Percentiles rank a stretch among this genome's conserved stretches.
Conservation (phyloP, 1,139 yeast species). For the Arxiozyma heterogenica region DNA sequence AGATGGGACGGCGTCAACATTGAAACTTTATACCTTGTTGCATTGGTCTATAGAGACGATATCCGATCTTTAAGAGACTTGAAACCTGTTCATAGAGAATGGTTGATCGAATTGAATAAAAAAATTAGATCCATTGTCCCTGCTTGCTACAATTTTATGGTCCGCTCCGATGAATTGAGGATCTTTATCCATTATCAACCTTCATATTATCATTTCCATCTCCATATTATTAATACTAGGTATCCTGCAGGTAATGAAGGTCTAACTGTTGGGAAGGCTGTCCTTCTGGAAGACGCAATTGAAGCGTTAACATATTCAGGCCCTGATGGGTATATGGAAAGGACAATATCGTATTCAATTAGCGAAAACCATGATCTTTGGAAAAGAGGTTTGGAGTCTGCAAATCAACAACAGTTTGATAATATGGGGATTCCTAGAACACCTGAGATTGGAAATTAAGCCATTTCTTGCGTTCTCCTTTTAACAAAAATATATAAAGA, state of each 20-base stretch:
- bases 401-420: conserved; percentile 9
- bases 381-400: conserved; percentile 33
- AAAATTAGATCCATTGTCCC: conserved; percentile 43
- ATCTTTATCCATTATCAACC: conserved; percentile 89
- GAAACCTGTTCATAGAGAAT: conserved; percentile 43
- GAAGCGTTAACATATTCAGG: conserved; percentile 55
- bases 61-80: background rate
- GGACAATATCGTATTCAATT: conserved; percentile 46
- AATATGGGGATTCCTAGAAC: conserved; percentile 5
- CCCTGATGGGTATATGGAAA: conserved; percentile 41
- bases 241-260: conserved; percentile 67
- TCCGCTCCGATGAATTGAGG: conserved; percentile 43
- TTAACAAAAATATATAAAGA: no score
- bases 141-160: conserved; percentile 35
- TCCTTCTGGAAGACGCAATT: conserved; percentile 71
- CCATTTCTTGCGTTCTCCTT: background rate
- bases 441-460: background rate
- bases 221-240: conserved; percentile 73
- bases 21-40: conserved; percentile 32
- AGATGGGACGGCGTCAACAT: conserved; percentile 81
- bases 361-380: conserved; percentile 79
- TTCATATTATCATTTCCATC: conserved; percentile 88
- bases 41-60: background rate
- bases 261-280: conserved; percentile 69
- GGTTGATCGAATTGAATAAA: conserved; percentile 40